Evolutionary conservation across 225 moss, liverwort and hornwort species (phyloP), one percentile per base, ranked within the genome.

Genomic region (Marchantia paleacea): DNA sequence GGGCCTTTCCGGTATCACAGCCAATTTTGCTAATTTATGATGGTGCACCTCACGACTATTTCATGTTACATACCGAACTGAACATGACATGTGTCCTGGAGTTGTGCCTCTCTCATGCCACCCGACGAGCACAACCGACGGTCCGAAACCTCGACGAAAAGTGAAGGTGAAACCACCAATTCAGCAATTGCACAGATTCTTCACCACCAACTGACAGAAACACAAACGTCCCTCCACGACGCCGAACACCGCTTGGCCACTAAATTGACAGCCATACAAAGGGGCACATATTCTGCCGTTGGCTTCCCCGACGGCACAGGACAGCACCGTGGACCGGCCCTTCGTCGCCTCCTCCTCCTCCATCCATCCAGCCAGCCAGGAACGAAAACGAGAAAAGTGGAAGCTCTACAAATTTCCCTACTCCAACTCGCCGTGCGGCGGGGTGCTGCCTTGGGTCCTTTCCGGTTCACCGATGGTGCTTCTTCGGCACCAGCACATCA

Each of bases 91-190:
- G 18, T 51, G 65, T 26, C 78, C 65, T 66, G 66, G 52, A 51
- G 78, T 51, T 51, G 50, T 51, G 50, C 78, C 78, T 78, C 78
- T 78, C 52, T 78, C 78, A 78, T 78, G 78, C 75, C 78, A 78
- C 78, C 66, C 20, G 67, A 49, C 67, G 78, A 78, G 67, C 30
- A 51, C 28, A 64, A 78, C 39, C 39, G 39, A 39, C 26, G 54
- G 64, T 53, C 52, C 61, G 65, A 51, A 78, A 64, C 78, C 65
- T 50, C 66, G 52, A 39, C 2, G 39, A 52, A 78, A 64, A 12
- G 60, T 76, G 75, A 57, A 70, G 15, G 13, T 30, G 75, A n/a
- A 73, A 70, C 13, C 28, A 58, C 61, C 77, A 63, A 77, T 77
- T 77, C 61, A 61, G 61, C 57, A 76, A 78, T 66, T 66, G n/a